phyloP scores from a whole-genome alignment of 139 green algal genomes.

The Closterium sp. region DNA sequence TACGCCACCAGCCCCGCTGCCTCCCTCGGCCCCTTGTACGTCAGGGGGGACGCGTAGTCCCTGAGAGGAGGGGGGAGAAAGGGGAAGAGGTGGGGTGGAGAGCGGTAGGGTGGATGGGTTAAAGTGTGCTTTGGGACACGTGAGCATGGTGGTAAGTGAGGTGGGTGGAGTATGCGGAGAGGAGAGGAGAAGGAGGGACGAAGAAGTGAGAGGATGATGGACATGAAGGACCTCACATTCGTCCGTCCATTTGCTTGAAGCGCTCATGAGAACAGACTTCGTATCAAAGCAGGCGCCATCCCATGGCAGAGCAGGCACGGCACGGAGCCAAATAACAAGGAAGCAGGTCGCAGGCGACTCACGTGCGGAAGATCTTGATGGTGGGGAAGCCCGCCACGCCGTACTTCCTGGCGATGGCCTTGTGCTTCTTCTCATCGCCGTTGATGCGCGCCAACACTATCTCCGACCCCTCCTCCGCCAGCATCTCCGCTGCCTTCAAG shows the following conservation, averaged over 20 bases:
- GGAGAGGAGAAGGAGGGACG: neutral
- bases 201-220: neutral
- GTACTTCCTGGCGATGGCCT: constrained; percentile 50
- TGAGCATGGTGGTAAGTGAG: neutral
- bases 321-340: too few species aligned
- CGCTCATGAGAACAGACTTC: neutral
- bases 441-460: constrained; percentile 33
- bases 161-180: neutral
- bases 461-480: constrained; percentile 9
- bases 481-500: constrained; percentile 20
- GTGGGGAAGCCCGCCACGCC: constrained; percentile 52
- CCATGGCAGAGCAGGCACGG: too few species aligned
- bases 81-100: neutral
- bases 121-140: too few species aligned
- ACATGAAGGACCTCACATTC: neutral
- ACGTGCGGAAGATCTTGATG: constrained; percentile 53
- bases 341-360: neutral
- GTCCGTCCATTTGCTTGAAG: neutral
- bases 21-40: constrained; percentile 51
- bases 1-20: constrained; percentile 46
- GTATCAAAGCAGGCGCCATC: neutral
- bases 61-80: neutral
- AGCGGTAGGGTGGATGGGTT: too few species aligned
- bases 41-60: neutral
- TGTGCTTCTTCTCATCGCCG: constrained; percentile 30